These are phyloP conservation scores for Pterocarpus santalinus DNA, from an alignment of 306 rosid species.

Conservation along the genomic window DNA sequence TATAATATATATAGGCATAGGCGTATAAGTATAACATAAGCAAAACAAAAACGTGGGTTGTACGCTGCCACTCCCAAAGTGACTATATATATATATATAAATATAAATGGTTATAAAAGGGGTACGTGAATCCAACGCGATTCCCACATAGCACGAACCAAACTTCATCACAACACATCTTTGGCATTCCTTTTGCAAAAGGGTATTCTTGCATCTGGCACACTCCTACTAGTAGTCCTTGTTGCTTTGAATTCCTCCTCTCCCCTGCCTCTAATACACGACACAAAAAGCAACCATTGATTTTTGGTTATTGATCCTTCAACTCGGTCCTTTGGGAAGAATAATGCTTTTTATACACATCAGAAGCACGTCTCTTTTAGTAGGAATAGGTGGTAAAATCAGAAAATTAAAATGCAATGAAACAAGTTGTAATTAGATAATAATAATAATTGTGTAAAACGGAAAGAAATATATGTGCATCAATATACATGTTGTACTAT, in stretches of 20 bases:
- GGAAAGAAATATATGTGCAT: too few relatives aligned
- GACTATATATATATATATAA: too few relatives aligned
- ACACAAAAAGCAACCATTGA: background rate
- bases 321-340: background rate
- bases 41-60: conserved; percentile 17
- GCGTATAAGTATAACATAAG: too few relatives aligned
- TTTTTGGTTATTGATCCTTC: background rate
- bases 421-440: too few relatives aligned
- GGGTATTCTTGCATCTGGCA: conserved; percentile 16
- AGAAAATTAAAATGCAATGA: too few relatives aligned
- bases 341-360: background rate
- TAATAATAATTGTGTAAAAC: too few relatives aligned
- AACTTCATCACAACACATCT: conserved; percentile 16
- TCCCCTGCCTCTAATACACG: background rate
- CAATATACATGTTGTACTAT: too few relatives aligned
- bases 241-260: background rate
- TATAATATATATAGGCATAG: background rate
- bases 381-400: too few relatives aligned
- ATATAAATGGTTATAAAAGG: conserved; percentile 26
- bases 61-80: background rate
- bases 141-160: conserved; percentile 47
- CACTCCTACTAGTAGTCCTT: background rate
- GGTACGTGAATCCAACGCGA: conserved; percentile 66
- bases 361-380: too few relatives aligned
- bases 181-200: conserved; percentile 8